Conservation (phyloP, 768 basidiomycete genomes). For the Termitomyces sp. region DNA sequence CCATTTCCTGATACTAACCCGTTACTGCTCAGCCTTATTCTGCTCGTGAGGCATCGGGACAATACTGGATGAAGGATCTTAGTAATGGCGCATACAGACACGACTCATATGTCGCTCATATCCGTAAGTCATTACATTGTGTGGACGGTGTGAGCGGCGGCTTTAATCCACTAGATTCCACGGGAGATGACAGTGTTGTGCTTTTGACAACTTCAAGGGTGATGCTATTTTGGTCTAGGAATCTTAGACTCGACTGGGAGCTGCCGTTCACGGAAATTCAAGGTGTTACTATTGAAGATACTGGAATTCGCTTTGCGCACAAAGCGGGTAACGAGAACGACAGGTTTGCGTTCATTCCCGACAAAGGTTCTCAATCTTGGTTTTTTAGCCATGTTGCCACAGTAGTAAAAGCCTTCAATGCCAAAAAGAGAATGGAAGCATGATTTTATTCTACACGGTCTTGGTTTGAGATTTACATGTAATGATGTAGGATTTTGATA, state of each 20-base stretch:
- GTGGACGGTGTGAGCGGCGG: background rate
- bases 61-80: constrained; percentile 95
- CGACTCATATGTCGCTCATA: constrained; percentile 89
- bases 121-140: constrained; percentile 43
- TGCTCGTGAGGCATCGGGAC: constrained; percentile 84
- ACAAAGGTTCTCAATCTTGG: constrained; percentile 72
- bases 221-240: constrained; percentile 81
- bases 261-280: constrained; percentile 82
- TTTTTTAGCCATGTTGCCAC: constrained; percentile 74
- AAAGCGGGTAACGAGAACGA: constrained; percentile 72
- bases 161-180: constrained; percentile 44
- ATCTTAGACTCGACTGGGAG: constrained; percentile 87
- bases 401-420: constrained; percentile 75
- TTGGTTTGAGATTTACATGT: constrained; percentile 5
- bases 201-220: constrained; percentile 76
- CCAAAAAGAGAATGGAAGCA: constrained; percentile 64
- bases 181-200: constrained; percentile 75
- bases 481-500: constrained; percentile 12
- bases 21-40: constrained; percentile 68
- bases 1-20: background rate
- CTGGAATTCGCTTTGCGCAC: constrained; percentile 83
- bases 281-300: constrained; percentile 86
- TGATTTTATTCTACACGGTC: constrained; percentile 12
- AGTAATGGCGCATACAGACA: constrained; percentile 82
- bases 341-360: constrained; percentile 71